Evolutionary conservation across 805 yeast species (phyloP).

Genomic region (Cyberlindnera samutprakarnensis): DNA sequence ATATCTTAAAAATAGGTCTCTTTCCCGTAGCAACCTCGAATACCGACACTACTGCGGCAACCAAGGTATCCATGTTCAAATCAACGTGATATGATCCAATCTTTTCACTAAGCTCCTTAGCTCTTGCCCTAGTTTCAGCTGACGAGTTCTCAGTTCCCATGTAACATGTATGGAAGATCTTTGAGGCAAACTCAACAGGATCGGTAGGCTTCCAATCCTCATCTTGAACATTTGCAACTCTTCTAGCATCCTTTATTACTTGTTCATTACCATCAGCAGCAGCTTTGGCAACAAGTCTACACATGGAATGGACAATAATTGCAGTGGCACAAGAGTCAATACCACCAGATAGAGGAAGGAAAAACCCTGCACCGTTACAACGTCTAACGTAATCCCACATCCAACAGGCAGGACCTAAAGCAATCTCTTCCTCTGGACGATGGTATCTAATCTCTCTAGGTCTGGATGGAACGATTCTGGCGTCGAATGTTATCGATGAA

Average conservation of each 20-base stretch:
- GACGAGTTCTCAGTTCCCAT: slow-evolving; percentile 98
- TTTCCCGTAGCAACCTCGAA: slow-evolving; percentile 90
- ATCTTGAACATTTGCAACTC: slow-evolving; percentile 47
- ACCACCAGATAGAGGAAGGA: slow-evolving; percentile 93
- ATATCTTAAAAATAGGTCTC: slow-evolving; percentile 78
- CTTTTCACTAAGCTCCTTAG: slow-evolving; percentile 61
- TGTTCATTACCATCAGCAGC: slow-evolving; percentile 59
- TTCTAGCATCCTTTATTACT: slow-evolving; percentile 70
- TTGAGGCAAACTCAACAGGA: slow-evolving; percentile 69
- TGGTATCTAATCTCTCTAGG: slow-evolving; percentile 51
- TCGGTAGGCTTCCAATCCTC: slow-evolving; percentile 58
- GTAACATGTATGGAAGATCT: slow-evolving; percentile 80
- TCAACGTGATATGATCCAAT: slow-evolving; percentile 90
- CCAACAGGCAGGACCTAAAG: slow-evolving; percentile 99
- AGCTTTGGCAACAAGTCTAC: slow-evolving; percentile 73
- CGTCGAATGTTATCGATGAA: slow-evolving; percentile 48
- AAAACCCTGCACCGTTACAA: slow-evolving; percentile 84
- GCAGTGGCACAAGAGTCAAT: slow-evolving; percentile 98
- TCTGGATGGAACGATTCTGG: slow-evolving; percentile 50
- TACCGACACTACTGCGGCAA: slow-evolving; percentile 60
- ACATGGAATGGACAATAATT: slow-evolving; percentile 90
- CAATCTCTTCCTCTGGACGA: slow-evolving; percentile 91
- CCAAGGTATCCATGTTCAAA: slow-evolving; percentile 84
- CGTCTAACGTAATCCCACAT: slow-evolving; percentile 96
- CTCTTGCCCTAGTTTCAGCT: slow-evolving; percentile 74